A percentile compares a stretch with the other conserved stretches of the same genome.
phyloP scores from a whole-genome alignment of 257 asterid species.

The Thymus quinquecostatus region DNA sequence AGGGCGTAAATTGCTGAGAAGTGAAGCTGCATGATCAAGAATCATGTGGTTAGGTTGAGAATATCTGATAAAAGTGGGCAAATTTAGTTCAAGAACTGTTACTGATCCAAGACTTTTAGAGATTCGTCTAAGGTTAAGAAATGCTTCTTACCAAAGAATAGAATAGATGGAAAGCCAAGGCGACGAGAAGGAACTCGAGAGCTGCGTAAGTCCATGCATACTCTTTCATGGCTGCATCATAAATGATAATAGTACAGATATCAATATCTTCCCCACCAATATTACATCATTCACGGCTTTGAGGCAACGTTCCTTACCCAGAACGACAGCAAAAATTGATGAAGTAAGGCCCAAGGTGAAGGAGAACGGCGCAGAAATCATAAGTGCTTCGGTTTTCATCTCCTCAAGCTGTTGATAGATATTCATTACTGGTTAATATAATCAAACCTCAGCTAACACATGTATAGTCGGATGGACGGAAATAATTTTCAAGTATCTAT shows the following conservation, averaged over 20 bases:
- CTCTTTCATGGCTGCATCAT: constrained; percentile 73
- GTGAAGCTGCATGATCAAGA: constrained; percentile 55
- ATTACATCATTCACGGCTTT: constrained; percentile 1
- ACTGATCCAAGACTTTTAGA: too few relatives aligned
- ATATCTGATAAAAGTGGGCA: not conserved
- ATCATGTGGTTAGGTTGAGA: constrained; percentile 15
- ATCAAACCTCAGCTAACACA: not conserved
- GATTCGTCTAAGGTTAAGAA: not conserved
- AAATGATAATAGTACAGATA: constrained; percentile 15
- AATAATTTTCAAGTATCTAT: not conserved
- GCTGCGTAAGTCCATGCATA: constrained; percentile 85
- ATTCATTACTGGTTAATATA: constrained; percentile 7
- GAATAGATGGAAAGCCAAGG: constrained; percentile 59
- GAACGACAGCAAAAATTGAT: constrained; percentile 67
- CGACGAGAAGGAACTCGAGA: constrained; percentile 75
- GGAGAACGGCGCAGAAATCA: constrained; percentile 79
- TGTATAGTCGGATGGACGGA: not conserved
- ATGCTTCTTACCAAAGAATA: constrained; percentile 63
- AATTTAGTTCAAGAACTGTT: too few relatives aligned
- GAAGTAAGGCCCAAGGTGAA: constrained; percentile 74
- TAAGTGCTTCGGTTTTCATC: constrained; percentile 66
- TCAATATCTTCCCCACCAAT: not conserved
- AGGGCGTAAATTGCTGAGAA: constrained; percentile 61
- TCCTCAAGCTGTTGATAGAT: constrained; percentile 55
- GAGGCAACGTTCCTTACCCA: constrained; percentile 43